Percentiles rank a stretch among this genome's conserved stretches.
Evolutionary conservation across 2,329 filamentous ascomycete species (phyloP).

Genomic region (Colletotrichum sp.): DNA sequence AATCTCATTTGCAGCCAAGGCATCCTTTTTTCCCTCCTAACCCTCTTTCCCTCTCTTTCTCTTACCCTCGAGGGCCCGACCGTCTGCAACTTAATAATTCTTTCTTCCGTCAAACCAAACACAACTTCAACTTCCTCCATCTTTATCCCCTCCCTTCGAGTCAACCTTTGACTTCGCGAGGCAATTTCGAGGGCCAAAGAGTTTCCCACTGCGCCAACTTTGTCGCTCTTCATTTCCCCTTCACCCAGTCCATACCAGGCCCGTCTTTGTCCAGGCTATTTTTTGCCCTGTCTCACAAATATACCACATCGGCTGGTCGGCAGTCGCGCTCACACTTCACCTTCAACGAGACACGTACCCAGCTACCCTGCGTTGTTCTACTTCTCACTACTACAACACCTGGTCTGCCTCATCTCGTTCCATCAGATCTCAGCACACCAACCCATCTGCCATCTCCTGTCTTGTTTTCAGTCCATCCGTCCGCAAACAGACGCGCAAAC

Average conservation of each 20-base stretch:
- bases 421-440: neutral
- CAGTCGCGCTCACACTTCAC: neutral
- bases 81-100: constrained; percentile 8
- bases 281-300: constrained; percentile 20
- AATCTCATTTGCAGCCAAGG: constrained; percentile 20
- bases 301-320: constrained; percentile 15
- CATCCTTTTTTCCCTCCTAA: constrained; percentile 9
- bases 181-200: neutral
- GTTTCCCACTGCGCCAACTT: constrained; percentile 9
- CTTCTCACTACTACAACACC: neutral
- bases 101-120: neutral
- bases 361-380: neutral
- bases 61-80: constrained; percentile 9
- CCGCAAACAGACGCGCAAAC: neutral
- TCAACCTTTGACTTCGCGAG: neutral
- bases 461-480: neutral
- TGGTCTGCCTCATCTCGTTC: neutral
- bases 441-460: neutral
- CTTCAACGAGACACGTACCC: constrained; percentile 17
- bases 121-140: neutral
- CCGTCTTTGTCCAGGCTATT: constrained; percentile 13
- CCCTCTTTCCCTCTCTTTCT: neutral
- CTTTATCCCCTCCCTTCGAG: neutral
- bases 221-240: constrained; percentile 20
- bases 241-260: constrained; percentile 15